phyloP scores from a whole-genome alignment of 805 yeast genomes.

The Myxozyma sirexii region DNA sequence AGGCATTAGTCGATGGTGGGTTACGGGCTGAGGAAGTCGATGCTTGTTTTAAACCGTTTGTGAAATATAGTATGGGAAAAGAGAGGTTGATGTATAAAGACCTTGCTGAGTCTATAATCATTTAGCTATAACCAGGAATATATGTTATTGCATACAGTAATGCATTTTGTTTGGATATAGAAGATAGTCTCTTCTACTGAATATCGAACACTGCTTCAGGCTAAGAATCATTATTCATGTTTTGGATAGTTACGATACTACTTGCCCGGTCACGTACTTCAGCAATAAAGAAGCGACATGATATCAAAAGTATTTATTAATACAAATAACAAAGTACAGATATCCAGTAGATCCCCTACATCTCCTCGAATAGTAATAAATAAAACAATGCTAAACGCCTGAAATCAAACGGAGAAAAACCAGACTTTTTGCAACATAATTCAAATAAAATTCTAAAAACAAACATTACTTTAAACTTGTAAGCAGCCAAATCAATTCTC shows the following conservation, averaged over 20 bases:
- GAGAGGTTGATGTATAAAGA: conserved; percentile 61
- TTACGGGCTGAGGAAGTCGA: conserved; percentile 51
- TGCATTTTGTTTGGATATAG: conserved; percentile 1
- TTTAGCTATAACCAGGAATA: conserved; percentile 26
- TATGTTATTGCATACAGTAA: too few species aligned
- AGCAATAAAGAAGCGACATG: too few species aligned
- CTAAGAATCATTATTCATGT: too few species aligned
- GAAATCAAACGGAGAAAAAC: not conserved
- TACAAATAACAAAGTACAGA: not conserved
- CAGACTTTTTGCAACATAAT: not conserved
- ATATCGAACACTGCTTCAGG: too few species aligned
- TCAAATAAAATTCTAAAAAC: not conserved
- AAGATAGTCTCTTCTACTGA: too few species aligned
- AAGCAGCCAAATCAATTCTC: conserved; percentile 54
- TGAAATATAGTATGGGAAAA: conserved; percentile 58
- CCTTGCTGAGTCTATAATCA: conserved; percentile 58
- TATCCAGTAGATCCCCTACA: not conserved
- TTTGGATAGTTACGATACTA: too few species aligned
- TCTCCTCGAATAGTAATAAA: not conserved
- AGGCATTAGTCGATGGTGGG: conserved; percentile 52
- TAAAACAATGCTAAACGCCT: not conserved
- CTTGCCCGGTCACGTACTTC: too few species aligned
- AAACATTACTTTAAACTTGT: not conserved
- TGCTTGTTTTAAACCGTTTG: conserved; percentile 57
- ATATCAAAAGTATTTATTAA: not conserved